Evolutionary conservation across 495 filamentous ascomycete species (phyloP).

Genomic region (Penicillium herquei): DNA sequence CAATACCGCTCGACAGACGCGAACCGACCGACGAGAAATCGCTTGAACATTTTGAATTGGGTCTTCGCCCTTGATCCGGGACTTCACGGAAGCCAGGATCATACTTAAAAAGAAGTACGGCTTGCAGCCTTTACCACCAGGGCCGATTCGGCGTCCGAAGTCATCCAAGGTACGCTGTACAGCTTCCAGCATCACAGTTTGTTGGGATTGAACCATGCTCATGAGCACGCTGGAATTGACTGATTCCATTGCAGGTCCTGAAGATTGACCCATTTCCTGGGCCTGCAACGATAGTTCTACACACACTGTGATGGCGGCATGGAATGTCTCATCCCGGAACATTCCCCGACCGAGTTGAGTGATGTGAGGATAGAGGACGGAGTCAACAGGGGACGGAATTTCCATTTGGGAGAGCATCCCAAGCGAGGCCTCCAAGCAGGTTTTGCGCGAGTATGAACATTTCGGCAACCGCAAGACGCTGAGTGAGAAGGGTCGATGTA

Average conservation of each 20-base stretch:
- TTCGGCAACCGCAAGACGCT: constrained; percentile 47
- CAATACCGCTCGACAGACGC: constrained; percentile 25
- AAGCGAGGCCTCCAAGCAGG: constrained; percentile 50
- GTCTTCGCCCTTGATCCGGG: constrained; percentile 38
- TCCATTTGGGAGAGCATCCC: constrained; percentile 48
- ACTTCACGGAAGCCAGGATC: constrained; percentile 34
- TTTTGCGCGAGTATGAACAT: constrained; percentile 57
- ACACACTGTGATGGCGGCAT: constrained; percentile 37
- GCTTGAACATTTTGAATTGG: constrained; percentile 27
- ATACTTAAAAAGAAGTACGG: constrained; percentile 36
- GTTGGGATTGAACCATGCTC: constrained; percentile 38
- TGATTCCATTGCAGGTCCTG: constrained; percentile 12
- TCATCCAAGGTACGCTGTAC: constrained; percentile 34
- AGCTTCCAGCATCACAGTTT: constrained; percentile 34
- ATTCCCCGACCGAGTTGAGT: constrained; percentile 36
- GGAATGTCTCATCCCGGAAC: constrained; percentile 41
- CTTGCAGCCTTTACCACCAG: constrained; percentile 34
- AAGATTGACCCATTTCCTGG: constrained; percentile 24
- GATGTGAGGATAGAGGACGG: constrained; percentile 26
- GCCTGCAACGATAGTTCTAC: constrained; percentile 37
- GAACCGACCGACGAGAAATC: constrained; percentile 22
- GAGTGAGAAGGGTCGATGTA: constrained; percentile 54
- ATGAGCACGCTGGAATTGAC: constrained; percentile 29
- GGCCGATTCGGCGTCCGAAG: constrained; percentile 29
- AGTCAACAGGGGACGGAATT: constrained; percentile 19